Percentiles rank a stretch among this genome's conserved stretches.
Evolutionary conservation across 768 basidiomycete genomes (phyloP).

Genomic region (Coprinellus micaceus): DNA sequence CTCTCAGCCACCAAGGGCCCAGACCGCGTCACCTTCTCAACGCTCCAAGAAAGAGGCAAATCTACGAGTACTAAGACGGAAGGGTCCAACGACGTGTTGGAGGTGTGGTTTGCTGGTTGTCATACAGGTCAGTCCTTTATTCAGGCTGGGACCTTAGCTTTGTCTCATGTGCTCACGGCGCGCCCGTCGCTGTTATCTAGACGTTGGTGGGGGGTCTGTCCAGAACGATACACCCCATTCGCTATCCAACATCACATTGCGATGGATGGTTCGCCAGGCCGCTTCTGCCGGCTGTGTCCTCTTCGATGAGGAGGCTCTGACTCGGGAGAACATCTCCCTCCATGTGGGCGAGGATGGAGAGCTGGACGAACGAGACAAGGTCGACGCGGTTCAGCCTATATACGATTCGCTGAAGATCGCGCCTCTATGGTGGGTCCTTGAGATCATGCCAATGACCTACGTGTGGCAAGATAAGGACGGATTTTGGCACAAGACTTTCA

Average conservation of each 20-base stretch:
- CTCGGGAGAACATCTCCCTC: slow-evolving; percentile 35
- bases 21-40: too few relatives aligned
- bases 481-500: slow-evolving; percentile 49
- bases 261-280: slow-evolving; percentile 78
- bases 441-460: slow-evolving; percentile 54
- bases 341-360: slow-evolving; percentile 5
- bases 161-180: too few relatives aligned
- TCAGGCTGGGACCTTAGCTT: neutral
- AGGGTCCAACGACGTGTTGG: slow-evolving; percentile 48
- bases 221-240: slow-evolving; percentile 37
- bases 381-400: slow-evolving; percentile 45
- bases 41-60: slow-evolving; percentile 4
- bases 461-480: slow-evolving; percentile 55
- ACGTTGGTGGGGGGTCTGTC: slow-evolving; percentile 67
- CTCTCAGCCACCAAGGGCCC: too few relatives aligned
- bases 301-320: slow-evolving; percentile 51
- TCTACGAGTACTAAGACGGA: slow-evolving; percentile 9
- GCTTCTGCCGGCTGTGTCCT: slow-evolving; percentile 53
- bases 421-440: slow-evolving; percentile 67
- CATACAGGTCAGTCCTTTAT: slow-evolving; percentile 67
- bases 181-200: too few relatives aligned
- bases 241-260: slow-evolving; percentile 59
- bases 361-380: slow-evolving; percentile 12
- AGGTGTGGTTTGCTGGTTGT: slow-evolving; percentile 80
- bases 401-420: slow-evolving; percentile 47